Evolutionary conservation across 805 yeast genomes (phyloP), one percentile per base, ranked within the genome.

Genomic region (Teunomyces atbi): DNA sequence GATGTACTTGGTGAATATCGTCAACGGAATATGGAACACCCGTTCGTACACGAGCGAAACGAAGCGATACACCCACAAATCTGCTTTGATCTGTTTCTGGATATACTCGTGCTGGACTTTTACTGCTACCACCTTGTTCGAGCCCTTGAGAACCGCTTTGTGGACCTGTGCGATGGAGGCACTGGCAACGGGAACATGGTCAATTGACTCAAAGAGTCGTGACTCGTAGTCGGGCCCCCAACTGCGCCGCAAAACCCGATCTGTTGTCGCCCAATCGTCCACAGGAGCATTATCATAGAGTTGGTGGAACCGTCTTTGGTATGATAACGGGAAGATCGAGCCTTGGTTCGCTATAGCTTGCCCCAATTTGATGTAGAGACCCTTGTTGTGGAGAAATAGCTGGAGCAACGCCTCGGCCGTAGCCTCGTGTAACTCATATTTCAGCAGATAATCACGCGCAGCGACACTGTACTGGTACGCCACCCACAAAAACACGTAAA

Each of bases 261-360:
- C 79, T 13, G 76, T 65, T 1, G 60, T 56, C 1, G 46, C 56
- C 86, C 86, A 82, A 1, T 68, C 45, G 55, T 82, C 86, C 6
- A 61, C 59, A 0, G 90, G 89, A 1, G 92, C 94, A 41, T 74
- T 70, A 58, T 86, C 94, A 55, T 84, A 86, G 41, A 86, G 64
- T 47, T 67, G 62, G 11, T 73, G 68, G 57, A 86, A 82, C 55
- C 77, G 74, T 34, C 69, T 74, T 52, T 82, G 88, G 62, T 70
- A 85, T 16, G 81, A 84, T 29, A 69, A 62, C 2, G 95, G 95
- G 52, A 86, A 78, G 56, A 84, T 70, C 21, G 76, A 65, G 0
- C 89, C 82, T 60, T 87, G 94, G 57, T 86, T 81, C 2, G 94
- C 92, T 39, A 86, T 74, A 43, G 87, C 83, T 70, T 86, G 94